Percentiles rank a stretch among this genome's conserved stretches.
Evolutionary conservation across 2,329 filamentous ascomycete genomes (phyloP).

Genomic region (Fusarium metavorans): DNA sequence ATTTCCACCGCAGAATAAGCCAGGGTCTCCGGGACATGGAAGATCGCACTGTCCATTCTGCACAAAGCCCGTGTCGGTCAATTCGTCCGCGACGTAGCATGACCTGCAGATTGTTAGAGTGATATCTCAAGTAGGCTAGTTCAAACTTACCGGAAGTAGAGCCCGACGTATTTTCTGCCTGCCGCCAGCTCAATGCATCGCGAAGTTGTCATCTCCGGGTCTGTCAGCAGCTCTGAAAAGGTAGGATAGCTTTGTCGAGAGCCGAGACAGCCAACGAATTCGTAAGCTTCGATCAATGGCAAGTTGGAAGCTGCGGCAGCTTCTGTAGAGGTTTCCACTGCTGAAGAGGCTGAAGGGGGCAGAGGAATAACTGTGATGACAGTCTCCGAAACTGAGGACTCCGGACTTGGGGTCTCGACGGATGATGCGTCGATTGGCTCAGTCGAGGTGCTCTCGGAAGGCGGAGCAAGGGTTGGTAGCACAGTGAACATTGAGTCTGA

Average conservation of each 20-base stretch:
- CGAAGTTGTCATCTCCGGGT: slow-evolving; percentile 17
- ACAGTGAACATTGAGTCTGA: not conserved
- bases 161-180: slow-evolving; percentile 1
- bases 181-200: slow-evolving; percentile 3
- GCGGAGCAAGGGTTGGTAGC: not conserved
- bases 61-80: not conserved
- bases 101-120: slow-evolving; percentile 3
- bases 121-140: not conserved
- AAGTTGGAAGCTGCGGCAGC: slow-evolving; percentile 8
- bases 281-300: slow-evolving; percentile 4
- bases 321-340: not conserved
- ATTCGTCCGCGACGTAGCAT: slow-evolving; percentile 14
- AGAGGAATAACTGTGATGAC: not conserved
- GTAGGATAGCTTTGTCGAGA: slow-evolving; percentile 17
- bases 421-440: not conserved
- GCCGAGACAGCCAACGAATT: slow-evolving; percentile 16
- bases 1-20: slow-evolving; percentile 20
- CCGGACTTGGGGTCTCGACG: not conserved
- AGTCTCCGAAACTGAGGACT: not conserved
- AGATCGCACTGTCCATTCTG: slow-evolving; percentile 9
- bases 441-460: not conserved
- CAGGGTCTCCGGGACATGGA: slow-evolving; percentile 18
- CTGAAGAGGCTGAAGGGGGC: not conserved
- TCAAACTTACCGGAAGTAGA: slow-evolving; percentile 5
- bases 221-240: slow-evolving; percentile 1